Base-by-base conservation (phyloP, 2,329 filamentous ascomycete genomes). In the Paradendryphiella salina region DNA sequence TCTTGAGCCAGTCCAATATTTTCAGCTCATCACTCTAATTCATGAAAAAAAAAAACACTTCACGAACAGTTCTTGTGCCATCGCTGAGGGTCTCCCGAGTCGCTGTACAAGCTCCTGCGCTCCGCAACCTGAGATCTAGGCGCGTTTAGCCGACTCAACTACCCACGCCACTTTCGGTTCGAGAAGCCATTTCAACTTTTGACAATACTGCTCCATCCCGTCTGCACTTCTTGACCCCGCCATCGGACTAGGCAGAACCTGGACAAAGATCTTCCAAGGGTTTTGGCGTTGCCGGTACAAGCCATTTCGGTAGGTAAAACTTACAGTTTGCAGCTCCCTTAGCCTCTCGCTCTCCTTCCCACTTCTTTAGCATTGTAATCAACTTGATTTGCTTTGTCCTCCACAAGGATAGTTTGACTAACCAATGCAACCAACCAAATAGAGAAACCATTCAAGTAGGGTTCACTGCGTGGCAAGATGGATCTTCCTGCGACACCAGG, bases 401-500 rank as follows among this genome's bases (percentile, higher is more conserved):
- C 23, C 10, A 34, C 20, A 42, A 13, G n/a, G 6, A 17, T 11
- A 40, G 14, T 13, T 23, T 13, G 2, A 35, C n/a, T 34, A 36
- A 31, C 10, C 15, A 15, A 15, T 1, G 31, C 29, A 35, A 32
- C 23, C 10, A 8, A 31, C 4, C 5, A 11, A 39, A 9, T 14
- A 33, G 5, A 29, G 17, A 14, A 11, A 8, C 10, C 18, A 32
- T 5, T 31, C 3, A 41, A 33, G 14, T 23, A 20, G 28, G 6
- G 9, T 9, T 18, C 43, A 31, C 10, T 23, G 15, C 31, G 14
- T 29, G 18, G 33, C 14, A 34, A 35, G 13, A 48, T 45, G 20
- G 23, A 21, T 15, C 29, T 40, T 28, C 36, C 46, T n/a, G 18
- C 45, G 1, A 53, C 43, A 21, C 48, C 40, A 9, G 38, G 33